These are phyloP conservation scores for Castanospermum australe DNA, from an alignment of 306 rosid species.

Conservation along the genomic window DNA sequence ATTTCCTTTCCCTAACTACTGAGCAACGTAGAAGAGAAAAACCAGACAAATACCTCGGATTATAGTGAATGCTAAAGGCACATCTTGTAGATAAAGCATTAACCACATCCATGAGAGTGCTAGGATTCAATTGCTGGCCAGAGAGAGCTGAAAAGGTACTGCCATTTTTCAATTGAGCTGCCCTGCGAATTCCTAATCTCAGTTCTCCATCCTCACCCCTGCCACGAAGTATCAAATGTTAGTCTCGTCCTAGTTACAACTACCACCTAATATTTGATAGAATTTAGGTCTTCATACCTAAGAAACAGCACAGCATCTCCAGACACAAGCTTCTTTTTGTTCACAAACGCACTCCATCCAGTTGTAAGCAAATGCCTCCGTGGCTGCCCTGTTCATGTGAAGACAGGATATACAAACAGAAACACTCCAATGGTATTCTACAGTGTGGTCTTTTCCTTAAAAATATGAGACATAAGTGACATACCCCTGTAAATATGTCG, in stretches of 20 bases:
- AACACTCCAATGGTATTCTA: constrained; percentile 3
- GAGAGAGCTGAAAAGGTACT: constrained; percentile 36
- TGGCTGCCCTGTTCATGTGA: constrained; percentile 71
- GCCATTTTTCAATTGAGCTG: constrained; percentile 63
- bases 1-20: not conserved
- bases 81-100: constrained; percentile 58
- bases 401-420: not conserved
- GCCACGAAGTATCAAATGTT: not conserved
- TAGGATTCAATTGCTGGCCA: constrained; percentile 52
- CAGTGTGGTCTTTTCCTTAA: not conserved
- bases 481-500: constrained; percentile 90
- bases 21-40: not conserved
- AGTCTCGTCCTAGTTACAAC: not conserved
- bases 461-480: not conserved
- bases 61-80: constrained; percentile 64
- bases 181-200: constrained; percentile 85
- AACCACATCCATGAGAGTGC: constrained; percentile 53
- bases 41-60: constrained; percentile 64
- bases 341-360: constrained; percentile 96
- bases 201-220: constrained; percentile 91
- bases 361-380: constrained; percentile 94
- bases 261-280: not conserved
- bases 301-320: constrained; percentile 96
- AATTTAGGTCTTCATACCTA: constrained; percentile 42
- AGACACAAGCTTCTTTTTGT: constrained; percentile 90